phyloP scores from a whole-genome alignment of 371 early-diverging fungal species.

The Circinella minor region DNA sequence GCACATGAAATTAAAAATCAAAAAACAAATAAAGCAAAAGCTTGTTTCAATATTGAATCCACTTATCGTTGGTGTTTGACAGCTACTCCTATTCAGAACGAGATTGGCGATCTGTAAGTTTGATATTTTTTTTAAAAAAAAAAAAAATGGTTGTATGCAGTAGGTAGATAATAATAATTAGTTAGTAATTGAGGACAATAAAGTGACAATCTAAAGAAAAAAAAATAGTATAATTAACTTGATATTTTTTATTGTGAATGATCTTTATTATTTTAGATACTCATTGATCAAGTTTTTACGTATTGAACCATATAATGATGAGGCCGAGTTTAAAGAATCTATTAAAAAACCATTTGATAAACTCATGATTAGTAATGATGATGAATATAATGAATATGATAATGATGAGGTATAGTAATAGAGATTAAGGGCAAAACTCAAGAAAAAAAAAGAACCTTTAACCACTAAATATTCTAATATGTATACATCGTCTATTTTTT shows the following conservation, averaged over 20 bases:
- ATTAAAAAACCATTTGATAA: slow-evolving; percentile 39
- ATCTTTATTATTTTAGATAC: slow-evolving; percentile 22
- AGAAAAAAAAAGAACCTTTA: too few relatives aligned
- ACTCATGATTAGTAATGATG: too few relatives aligned
- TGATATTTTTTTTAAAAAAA: neutral
- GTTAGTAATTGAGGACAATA: too few relatives aligned
- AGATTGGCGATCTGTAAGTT: slow-evolving; percentile 76
- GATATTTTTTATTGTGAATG: too few relatives aligned
- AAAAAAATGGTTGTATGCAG: neutral
- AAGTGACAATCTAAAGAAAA: too few relatives aligned
- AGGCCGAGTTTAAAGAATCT: slow-evolving; percentile 56
- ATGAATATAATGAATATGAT: too few relatives aligned
- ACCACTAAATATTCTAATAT: too few relatives aligned
- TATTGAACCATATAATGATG: slow-evolving; percentile 66
- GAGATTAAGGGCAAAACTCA: too few relatives aligned
- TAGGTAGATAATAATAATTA: too few relatives aligned
- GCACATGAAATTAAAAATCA: slow-evolving; percentile 87
- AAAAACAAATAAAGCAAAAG: slow-evolving; percentile 61
- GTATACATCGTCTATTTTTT: too few relatives aligned
- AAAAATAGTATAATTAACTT: too few relatives aligned
- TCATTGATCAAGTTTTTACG: slow-evolving; percentile 82
- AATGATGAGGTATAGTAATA: too few relatives aligned
- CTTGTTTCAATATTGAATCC: slow-evolving; percentile 60
- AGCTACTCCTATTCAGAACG: slow-evolving; percentile 83
- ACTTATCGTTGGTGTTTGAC: slow-evolving; percentile 84